A percentile compares a stretch with the other conserved stretches of the same genome.
phyloP scores from a whole-genome alignment of 176 grass and related monocot species.

The Oryza meridionalis region DNA sequence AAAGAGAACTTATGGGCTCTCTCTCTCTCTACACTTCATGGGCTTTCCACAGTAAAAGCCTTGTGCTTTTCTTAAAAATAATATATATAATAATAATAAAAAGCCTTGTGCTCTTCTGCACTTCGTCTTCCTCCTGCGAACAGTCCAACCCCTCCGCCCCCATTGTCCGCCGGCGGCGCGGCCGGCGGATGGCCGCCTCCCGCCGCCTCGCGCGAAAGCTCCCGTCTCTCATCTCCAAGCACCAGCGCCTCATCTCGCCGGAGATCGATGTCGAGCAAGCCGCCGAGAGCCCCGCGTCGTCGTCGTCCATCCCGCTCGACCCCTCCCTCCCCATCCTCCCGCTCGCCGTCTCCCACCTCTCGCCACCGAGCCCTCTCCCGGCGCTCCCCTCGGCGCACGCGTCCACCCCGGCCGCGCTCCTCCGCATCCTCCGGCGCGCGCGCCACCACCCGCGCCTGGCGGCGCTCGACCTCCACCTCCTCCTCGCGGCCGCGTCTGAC shows the following conservation, averaged over 20 bases:
- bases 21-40: no score
- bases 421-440: conserved; percentile 52
- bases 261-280: conserved; percentile 16
- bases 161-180: background rate
- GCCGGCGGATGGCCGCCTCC: conserved; percentile 50
- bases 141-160: background rate
- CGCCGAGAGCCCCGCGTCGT: background rate
- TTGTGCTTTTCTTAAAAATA: no score
- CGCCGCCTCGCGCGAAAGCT: conserved; percentile 65
- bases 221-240: conserved; percentile 65
- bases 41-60: no score
- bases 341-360: conserved; percentile 60
- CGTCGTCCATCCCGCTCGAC: conserved; percentile 41
- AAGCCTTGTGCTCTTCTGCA: no score
- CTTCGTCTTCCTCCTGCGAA: background rate
- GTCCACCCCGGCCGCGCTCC: conserved; percentile 42
- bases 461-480: conserved; percentile 70
- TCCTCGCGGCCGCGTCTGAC: conserved; percentile 51
- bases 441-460: conserved; percentile 64
- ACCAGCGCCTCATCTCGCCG: conserved; percentile 60
- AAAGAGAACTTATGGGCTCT: no score
- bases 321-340: conserved; percentile 55
- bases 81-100: no score
- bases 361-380: conserved; percentile 53
- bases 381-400: conserved; percentile 46